Evolutionary conservation across 768 basidiomycete species (phyloP), one percentile per base, ranked within the genome.

Genomic region (Russula brevipes): DNA sequence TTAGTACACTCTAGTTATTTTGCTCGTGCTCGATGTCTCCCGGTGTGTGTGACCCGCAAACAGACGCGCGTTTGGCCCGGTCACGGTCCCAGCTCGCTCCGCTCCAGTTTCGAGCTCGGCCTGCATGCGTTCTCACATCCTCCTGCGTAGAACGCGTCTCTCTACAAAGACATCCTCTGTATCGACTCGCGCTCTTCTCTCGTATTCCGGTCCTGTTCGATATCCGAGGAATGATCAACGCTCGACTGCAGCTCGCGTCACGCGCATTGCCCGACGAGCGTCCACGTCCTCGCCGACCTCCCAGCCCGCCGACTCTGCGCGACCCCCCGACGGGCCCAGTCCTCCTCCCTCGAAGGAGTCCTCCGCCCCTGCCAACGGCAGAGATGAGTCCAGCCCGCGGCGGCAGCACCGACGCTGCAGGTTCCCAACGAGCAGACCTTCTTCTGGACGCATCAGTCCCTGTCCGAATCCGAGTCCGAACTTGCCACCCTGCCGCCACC

Each of bases 391-490:
- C 65, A 64, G 58, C n/a, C 68, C 2, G 19, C 66, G 24, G 66
- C 82, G 39, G 19, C 66, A n/a, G 66, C 82, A 36, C 67, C 77
- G 46, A 44, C 65, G 14, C 68, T 82, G 30, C 78, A 82, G 54
- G 75, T 89, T 8, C 88, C 88, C 1, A 68, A 75, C 44, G 82
- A 75, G 36, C 75, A 84, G 65, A 53, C 70, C 62, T 81, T 91
- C 54, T 77, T 91, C n/a, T 91, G 86, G 86, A 68, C 79, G 1
- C 81, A 87, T 2, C 76, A 77, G 11, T 72, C 76, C 11, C 60
- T 60, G 30, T 52, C 65, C 5, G 80, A 79, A 42, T 67, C 73
- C 1, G 61, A 73, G 3, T 63, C 75, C 0, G 24, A 24, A 24
- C 24, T 24, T 24, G 64, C 73, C 16, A 69, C 75, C 35, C 70